A percentile compares a stretch with the other conserved stretches of the same genome.
Evolutionary conservation across 2,329 filamentous ascomycete species (phyloP).

Genomic region (Ceratocystis harringtonii): DNA sequence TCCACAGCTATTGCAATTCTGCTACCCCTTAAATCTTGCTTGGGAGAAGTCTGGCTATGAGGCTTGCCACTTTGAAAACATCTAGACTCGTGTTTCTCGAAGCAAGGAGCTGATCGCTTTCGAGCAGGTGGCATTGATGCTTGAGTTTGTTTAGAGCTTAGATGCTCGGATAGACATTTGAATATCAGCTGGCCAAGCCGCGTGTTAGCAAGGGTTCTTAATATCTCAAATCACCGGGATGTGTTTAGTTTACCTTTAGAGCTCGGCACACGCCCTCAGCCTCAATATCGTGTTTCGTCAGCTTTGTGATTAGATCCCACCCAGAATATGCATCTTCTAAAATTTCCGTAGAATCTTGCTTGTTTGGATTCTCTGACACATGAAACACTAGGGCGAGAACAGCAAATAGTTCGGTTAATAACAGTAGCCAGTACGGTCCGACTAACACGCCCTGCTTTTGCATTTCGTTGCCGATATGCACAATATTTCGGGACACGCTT

Average conservation of each 20-base stretch:
- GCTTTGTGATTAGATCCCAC: slow-evolving; percentile 61
- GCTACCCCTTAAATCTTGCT: slow-evolving; percentile 12
- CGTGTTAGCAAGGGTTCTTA: background rate
- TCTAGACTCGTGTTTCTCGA: background rate
- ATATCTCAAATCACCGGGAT: slow-evolving; percentile 22
- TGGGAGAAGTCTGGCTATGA: slow-evolving; percentile 24
- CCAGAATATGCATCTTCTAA: slow-evolving; percentile 74
- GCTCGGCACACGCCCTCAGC: slow-evolving; percentile 73
- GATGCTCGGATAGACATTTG: slow-evolving; percentile 60
- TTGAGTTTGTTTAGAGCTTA: slow-evolving; percentile 31
- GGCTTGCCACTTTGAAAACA: slow-evolving; percentile 8
- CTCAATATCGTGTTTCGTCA: slow-evolving; percentile 73
- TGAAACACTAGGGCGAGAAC: slow-evolving; percentile 69
- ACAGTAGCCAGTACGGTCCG: slow-evolving; percentile 74
- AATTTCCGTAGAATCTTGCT: slow-evolving; percentile 59
- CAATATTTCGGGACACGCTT: slow-evolving; percentile 54
- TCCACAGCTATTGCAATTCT: background rate
- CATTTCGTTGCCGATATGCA: slow-evolving; percentile 68
- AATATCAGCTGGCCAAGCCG: slow-evolving; percentile 50
- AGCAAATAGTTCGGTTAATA: slow-evolving; percentile 72
- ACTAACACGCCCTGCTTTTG: slow-evolving; percentile 59
- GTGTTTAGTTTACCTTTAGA: slow-evolving; percentile 42
- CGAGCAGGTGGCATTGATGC: background rate
- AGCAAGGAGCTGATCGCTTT: slow-evolving; percentile 9
- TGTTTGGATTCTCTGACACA: slow-evolving; percentile 64